phyloP scores from a whole-genome alignment of 73 alveolate species.

The Breviolum minutum region DNA sequence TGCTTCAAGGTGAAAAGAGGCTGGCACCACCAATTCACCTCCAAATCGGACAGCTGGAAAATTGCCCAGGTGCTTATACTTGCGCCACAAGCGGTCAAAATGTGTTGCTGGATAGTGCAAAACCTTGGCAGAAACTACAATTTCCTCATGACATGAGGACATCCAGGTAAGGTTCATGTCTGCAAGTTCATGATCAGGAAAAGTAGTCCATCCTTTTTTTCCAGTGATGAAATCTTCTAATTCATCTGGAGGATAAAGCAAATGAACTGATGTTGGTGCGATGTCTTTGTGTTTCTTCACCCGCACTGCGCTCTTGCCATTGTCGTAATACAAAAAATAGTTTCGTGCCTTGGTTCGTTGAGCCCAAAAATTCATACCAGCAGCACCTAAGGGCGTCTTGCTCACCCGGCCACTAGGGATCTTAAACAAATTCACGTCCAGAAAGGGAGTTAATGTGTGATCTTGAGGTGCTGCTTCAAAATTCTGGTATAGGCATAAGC shows the following conservation, averaged over 20 bases:
- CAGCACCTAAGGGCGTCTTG: constrained; percentile 73
- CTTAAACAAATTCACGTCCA: constrained; percentile 65
- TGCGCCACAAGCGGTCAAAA: constrained; percentile 71
- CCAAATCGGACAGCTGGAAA: constrained; percentile 79
- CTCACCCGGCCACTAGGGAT: constrained; percentile 80
- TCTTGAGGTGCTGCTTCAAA: constrained; percentile 72
- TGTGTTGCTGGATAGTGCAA: constrained; percentile 86
- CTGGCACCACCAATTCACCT: constrained; percentile 61
- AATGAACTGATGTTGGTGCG: constrained; percentile 83
- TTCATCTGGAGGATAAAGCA: constrained; percentile 79
- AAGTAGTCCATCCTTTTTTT: constrained; percentile 57
- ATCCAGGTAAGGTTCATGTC: constrained; percentile 81
- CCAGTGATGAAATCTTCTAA: constrained; percentile 59
- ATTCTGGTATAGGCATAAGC: constrained; percentile 89
- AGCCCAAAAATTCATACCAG: constrained; percentile 93
- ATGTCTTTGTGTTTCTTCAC: background rate
- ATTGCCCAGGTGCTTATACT: constrained; percentile 59
- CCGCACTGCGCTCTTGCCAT: constrained; percentile 79
- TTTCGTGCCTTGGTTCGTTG: constrained; percentile 67
- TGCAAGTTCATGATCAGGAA: constrained; percentile 46
- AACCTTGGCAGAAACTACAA: constrained; percentile 68
- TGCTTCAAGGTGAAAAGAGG: constrained; percentile 58
- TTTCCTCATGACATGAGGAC: constrained; percentile 50
- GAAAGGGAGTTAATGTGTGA: constrained; percentile 61
- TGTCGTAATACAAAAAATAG: constrained; percentile 83